These are phyloP conservation scores for Trichoderma citrinoviride DNA, from an alignment of 2,329 filamentous ascomycete species.

Conservation along the genomic window DNA sequence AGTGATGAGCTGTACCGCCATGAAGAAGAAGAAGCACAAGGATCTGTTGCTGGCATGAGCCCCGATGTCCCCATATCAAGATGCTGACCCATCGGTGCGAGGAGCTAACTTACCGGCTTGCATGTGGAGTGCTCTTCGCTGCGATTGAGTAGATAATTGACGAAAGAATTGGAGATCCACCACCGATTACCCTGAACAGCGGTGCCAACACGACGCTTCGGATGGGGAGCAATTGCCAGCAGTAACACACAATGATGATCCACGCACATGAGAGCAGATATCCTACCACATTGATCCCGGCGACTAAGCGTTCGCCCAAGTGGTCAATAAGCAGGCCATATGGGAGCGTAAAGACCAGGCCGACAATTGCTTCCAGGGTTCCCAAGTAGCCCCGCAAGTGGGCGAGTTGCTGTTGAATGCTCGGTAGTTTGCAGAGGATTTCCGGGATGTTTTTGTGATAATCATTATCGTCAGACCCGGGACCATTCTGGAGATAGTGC, in stretches of 20 bases:
- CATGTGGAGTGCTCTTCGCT: not conserved
- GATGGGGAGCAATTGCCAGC: not conserved
- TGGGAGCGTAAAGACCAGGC: conserved; percentile 2
- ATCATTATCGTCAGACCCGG: not conserved
- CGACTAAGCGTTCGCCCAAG: not conserved
- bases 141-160: conserved; percentile 11
- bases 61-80: not conserved
- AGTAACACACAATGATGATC: conserved; percentile 7
- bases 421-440: conserved; percentile 3
- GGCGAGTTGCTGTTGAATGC: conserved; percentile 14
- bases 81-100: not conserved
- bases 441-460: conserved; percentile 1
- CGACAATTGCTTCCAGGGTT: conserved; percentile 4
- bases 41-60: not conserved
- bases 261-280: conserved; percentile 13
- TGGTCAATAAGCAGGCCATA: conserved; percentile 11
- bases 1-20: not conserved
- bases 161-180: conserved; percentile 13
- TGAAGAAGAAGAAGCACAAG: not conserved
- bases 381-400: conserved; percentile 4
- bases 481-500: not conserved
- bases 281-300: conserved; percentile 12
- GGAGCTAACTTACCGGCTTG: conserved; percentile 6
- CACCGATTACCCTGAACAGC: conserved; percentile 7
- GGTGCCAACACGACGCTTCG: conserved; percentile 5